Evolutionary conservation across 2,329 filamentous ascomycete genomes (phyloP).

Genomic region (Pyricularia sp.): DNA sequence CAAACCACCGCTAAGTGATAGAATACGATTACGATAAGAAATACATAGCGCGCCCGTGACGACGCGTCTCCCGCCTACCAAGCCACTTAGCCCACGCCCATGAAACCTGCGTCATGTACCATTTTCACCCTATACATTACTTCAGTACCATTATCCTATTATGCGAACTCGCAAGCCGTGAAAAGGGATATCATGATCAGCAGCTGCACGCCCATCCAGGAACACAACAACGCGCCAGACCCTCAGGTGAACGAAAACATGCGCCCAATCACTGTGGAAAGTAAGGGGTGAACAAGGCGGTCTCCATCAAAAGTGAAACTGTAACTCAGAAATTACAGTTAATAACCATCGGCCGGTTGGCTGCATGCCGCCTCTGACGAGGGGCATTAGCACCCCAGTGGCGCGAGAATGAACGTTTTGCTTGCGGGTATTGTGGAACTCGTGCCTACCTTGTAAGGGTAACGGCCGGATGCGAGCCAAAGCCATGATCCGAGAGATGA

Average conservation of each 20-base stretch:
- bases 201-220: not conserved
- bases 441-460: not conserved
- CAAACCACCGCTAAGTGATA: not conserved
- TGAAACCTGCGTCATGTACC: not conserved
- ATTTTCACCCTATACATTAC: not conserved
- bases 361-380: not conserved
- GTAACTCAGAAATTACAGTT: not conserved
- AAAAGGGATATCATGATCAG: not conserved
- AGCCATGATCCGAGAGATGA: not conserved
- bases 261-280: not conserved
- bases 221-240: not conserved
- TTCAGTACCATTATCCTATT: not conserved
- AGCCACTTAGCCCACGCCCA: not conserved
- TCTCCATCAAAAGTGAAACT: not conserved
- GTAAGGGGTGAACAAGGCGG: not conserved
- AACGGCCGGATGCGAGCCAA: not conserved
- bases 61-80: not conserved
- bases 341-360: not conserved
- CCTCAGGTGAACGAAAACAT: not conserved
- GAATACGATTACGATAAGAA: not conserved
- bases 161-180: not conserved
- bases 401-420: not conserved
- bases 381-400: not conserved
- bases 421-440: not conserved
- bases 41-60: not conserved